A percentile compares a stretch with the other conserved stretches of the same genome.
Conservation (phyloP, 352 stramenopile species). For the Blastocystis sp. region DNA sequence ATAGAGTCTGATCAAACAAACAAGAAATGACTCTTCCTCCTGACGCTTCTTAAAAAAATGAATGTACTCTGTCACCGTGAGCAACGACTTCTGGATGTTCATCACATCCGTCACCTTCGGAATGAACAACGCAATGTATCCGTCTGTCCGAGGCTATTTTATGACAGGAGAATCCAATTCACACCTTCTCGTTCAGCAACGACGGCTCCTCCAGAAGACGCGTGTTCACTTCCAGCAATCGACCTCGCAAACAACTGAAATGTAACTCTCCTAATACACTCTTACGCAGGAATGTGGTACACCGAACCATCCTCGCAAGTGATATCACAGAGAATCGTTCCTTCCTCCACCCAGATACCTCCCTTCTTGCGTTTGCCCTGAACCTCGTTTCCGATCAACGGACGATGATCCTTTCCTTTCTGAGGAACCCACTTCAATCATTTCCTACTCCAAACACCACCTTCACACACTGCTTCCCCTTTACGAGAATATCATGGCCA, state of each 20-base stretch:
- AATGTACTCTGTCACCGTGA: constrained; percentile 50
- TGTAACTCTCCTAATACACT: neutral
- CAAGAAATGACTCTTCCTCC: neutral
- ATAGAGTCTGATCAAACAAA: constrained; percentile 36
- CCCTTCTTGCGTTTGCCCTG: constrained; percentile 51
- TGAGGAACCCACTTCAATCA: neutral
- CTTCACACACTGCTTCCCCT: constrained; percentile 19
- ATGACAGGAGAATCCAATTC: neutral
- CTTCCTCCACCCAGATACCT: constrained; percentile 56
- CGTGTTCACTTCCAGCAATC: constrained; percentile 31
- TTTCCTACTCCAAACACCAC: constrained; percentile 31
- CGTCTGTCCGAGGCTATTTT: constrained; percentile 37
- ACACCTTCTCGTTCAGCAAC: constrained; percentile 39
- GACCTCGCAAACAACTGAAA: constrained; percentile 27
- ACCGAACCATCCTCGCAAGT: constrained; percentile 48
- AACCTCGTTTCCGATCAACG: constrained; percentile 12
- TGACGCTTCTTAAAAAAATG: constrained; percentile 50
- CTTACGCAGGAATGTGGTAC: constrained; percentile 7
- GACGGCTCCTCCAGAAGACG: constrained; percentile 47
- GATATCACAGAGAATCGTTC: constrained; percentile 36
- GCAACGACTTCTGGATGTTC: constrained; percentile 55
- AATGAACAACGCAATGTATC: constrained; percentile 45
- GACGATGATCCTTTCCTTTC: constrained; percentile 45
- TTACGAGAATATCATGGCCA: constrained; percentile 38
- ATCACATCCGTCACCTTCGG: constrained; percentile 53